Percentiles rank a stretch among this genome's conserved stretches.
These are phyloP conservation scores for Saccharomyces eubayanus DNA, from an alignment of 805 yeast species.

Conservation along the genomic window DNA sequence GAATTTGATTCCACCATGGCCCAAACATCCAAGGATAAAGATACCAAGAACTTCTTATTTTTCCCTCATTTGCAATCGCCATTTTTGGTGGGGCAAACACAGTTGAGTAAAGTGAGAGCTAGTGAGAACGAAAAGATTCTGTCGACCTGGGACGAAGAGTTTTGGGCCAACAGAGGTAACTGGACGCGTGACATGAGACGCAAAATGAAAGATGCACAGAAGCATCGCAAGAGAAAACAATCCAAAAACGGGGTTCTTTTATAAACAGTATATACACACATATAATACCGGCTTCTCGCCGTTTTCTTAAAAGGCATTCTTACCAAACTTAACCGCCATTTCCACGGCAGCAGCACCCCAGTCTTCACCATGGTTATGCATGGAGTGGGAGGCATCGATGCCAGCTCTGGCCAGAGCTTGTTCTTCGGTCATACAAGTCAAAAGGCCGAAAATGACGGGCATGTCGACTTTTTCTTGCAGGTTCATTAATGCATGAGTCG, in stretches of 20 bases:
- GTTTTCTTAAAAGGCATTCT: conserved; percentile 9
- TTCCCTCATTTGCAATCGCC: conserved; percentile 84
- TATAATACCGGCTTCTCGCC: background rate
- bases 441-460: conserved; percentile 89
- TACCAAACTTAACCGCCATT: conserved; percentile 54
- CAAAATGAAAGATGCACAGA: conserved; percentile 62
- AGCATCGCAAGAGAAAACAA: conserved; percentile 42
- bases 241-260: conserved; percentile 11
- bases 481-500: conserved; percentile 75
- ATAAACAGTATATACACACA: background rate
- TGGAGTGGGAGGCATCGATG: conserved; percentile 46
- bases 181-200: conserved; percentile 68
- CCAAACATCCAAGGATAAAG: conserved; percentile 22
- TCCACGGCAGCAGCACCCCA: conserved; percentile 99
- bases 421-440: conserved; percentile 88
- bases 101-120: conserved; percentile 46
- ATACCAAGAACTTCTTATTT: conserved; percentile 48
- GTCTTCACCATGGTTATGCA: conserved; percentile 95
- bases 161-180: conserved; percentile 77
- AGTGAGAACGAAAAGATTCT: conserved; percentile 28
- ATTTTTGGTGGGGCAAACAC: conserved; percentile 77
- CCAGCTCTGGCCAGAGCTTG: conserved; percentile 95
- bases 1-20: background rate
- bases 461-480: conserved; percentile 58
- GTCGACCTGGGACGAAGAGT: conserved; percentile 60